phyloP scores from a whole-genome alignment of 2,329 filamentous ascomycete species.

The Hymenoscyphus infarciens region DNA sequence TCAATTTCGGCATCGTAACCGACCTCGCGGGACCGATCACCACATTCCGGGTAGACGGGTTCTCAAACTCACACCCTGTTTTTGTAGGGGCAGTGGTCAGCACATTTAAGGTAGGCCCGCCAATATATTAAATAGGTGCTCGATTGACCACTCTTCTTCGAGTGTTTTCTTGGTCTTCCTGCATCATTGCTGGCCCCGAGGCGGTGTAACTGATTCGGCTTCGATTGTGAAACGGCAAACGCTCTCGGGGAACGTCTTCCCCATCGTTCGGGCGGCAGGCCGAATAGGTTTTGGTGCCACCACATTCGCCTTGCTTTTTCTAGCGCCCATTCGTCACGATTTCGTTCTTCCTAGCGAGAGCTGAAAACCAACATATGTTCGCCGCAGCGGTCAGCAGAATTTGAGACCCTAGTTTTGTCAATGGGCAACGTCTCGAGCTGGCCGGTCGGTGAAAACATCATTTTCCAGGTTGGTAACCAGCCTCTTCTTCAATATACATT shows the following conservation, averaged over 20 bases:
- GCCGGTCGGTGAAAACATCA: neutral
- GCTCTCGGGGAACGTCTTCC: neutral
- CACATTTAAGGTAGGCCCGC: neutral
- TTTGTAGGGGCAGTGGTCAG: neutral
- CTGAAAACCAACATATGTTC: conserved; percentile 1
- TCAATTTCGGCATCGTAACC: neutral
- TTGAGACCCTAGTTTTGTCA: neutral
- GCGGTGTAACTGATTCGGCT: conserved; percentile 1
- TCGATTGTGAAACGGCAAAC: conserved; percentile 10
- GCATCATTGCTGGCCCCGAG: neutral
- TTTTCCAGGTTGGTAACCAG: neutral
- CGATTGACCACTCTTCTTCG: neutral
- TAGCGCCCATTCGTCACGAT: conserved; percentile 3
- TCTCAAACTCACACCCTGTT: neutral
- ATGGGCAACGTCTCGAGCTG: neutral
- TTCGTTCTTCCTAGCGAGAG: neutral
- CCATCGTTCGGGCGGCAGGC: neutral
- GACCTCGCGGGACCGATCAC: neutral
- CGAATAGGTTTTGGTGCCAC: neutral
- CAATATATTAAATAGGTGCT: neutral
- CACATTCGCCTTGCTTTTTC: conserved; percentile 1
- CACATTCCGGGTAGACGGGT: neutral
- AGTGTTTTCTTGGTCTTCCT: neutral
- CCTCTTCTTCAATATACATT: neutral
- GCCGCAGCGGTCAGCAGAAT: neutral